Evolutionary conservation across 1,139 yeast species (phyloP), one percentile per base, ranked within the genome.

Genomic region (Arxiozyma bovina): DNA sequence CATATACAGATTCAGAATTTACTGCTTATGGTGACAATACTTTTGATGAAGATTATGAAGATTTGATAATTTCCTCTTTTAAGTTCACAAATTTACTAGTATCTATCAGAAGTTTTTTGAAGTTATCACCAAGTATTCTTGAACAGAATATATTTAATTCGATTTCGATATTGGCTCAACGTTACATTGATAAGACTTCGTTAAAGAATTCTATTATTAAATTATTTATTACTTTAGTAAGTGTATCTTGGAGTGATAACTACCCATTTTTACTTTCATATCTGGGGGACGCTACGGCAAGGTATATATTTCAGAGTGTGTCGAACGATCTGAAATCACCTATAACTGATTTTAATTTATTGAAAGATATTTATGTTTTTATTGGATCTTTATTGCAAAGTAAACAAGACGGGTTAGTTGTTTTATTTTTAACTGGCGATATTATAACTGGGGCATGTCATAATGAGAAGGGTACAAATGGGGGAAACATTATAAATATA

Each of bases 351-450:
- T 79, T 78, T 57, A 70, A 70, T 18, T 73, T 85, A 46, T 78
- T 85, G 55, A 78, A 81, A 27, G 74, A 80, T 6, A 72, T 87
- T 21, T 87, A 87, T 63, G 81, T 79, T 55, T 87, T 89, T 60
- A 80, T 91, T 57, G 78, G 93, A n/a, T 77, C 90, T 0, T 84
- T 88, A 6, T 77, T 87, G 77, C 81, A 79, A 59, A 83, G 88
- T 9, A 81, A 84, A 55, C 97, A 93, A 71, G 95, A 90, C 65
- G 98, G 98, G 0, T 72, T 91, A 38, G 78, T 96, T 0, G 86
- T 87, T 51, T 74, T 87, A 48, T 80, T 93, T 58, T 74, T 89
- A 47, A 85, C 88, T 51, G 96, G 96, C 1, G 73, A 80, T 56
- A 85, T 83, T 59, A 80, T 64, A 3, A 56, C 69, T 2, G 57